Percentiles rank a stretch among this genome's conserved stretches.
These are phyloP conservation scores for Ascochyta koolunga DNA, from an alignment of 2,329 filamentous ascomycete species.

Conservation along the genomic window DNA sequence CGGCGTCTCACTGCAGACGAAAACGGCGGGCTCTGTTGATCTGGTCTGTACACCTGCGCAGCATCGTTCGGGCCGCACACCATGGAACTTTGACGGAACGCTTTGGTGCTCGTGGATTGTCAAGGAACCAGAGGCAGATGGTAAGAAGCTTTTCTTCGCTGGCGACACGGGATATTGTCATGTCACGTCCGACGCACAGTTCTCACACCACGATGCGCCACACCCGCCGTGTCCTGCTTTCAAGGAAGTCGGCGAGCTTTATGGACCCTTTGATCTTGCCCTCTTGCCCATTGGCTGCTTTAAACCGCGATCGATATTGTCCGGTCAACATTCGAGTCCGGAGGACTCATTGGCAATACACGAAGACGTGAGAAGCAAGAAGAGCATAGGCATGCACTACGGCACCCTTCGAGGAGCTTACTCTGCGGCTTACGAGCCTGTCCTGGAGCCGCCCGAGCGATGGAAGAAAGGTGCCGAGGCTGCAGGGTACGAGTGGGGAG, in stretches of 20 bases:
- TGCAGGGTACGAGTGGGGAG: slow-evolving; percentile 48
- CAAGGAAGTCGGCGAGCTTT: slow-evolving; percentile 52
- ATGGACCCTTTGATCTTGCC: slow-evolving; percentile 58
- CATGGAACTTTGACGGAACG: slow-evolving; percentile 49
- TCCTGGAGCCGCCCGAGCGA: slow-evolving; percentile 54
- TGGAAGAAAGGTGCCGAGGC: slow-evolving; percentile 55
- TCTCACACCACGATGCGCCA: slow-evolving; percentile 40
- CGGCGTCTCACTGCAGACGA: slow-evolving; percentile 42
- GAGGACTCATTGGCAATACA: slow-evolving; percentile 58
- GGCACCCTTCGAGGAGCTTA: slow-evolving; percentile 56
- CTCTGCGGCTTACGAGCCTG: slow-evolving; percentile 56
- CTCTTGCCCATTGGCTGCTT: slow-evolving; percentile 58
- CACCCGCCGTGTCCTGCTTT: slow-evolving; percentile 57
- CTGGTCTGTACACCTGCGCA: slow-evolving; percentile 57
- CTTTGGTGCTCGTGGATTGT: slow-evolving; percentile 59
- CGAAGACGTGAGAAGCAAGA: slow-evolving; percentile 53
- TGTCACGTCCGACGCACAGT: slow-evolving; percentile 37
- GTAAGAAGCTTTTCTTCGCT: slow-evolving; percentile 54
- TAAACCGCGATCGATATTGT: slow-evolving; percentile 53
- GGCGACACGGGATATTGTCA: slow-evolving; percentile 59
- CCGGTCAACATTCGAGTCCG: slow-evolving; percentile 54
- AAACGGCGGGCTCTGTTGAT: slow-evolving; percentile 46
- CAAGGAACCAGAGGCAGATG: slow-evolving; percentile 31
- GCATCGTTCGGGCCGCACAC: slow-evolving; percentile 53
- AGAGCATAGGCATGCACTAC: slow-evolving; percentile 60